phyloP scores from a whole-genome alignment of 305 asterid species.

The Ilex paraguariensis region DNA sequence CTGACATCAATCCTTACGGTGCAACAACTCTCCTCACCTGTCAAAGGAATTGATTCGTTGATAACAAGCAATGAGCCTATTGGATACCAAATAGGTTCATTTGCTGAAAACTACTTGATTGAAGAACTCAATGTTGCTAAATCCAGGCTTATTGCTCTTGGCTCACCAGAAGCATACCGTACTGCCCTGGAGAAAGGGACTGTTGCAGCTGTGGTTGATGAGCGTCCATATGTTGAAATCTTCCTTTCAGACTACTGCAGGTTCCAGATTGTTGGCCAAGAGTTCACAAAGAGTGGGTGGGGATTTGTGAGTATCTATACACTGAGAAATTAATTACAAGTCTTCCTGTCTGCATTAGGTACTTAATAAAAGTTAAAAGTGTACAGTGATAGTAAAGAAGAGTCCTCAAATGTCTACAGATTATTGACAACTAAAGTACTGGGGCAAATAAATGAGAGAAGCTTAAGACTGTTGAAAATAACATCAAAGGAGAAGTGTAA shows the following conservation, averaged over 20 bases:
- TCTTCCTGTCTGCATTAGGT: too few relatives aligned
- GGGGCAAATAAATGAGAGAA: too few relatives aligned
- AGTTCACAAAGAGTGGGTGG: conserved; percentile 80
- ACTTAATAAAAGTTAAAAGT: too few relatives aligned
- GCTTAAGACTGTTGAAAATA: too few relatives aligned
- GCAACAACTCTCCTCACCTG: conserved; percentile 61
- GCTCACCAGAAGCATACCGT: conserved; percentile 69
- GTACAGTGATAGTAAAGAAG: too few relatives aligned
- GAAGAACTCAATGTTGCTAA: conserved; percentile 64
- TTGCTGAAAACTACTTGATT: conserved; percentile 53
- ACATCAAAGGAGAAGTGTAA: too few relatives aligned
- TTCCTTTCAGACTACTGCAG: conserved; percentile 56
- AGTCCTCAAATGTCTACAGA: too few relatives aligned
- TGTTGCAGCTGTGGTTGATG: conserved; percentile 74
- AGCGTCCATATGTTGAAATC: conserved; percentile 62
- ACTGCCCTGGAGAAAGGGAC: conserved; percentile 48
- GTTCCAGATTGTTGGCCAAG: conserved; percentile 60
- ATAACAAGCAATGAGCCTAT: conserved; percentile 53
- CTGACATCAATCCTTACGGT: conserved; percentile 76
- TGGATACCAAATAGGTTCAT: conserved; percentile 74
- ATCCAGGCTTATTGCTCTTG: conserved; percentile 73
- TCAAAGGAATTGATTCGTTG: conserved; percentile 65
- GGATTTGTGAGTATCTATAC: conserved; percentile 55
- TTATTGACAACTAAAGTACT: too few relatives aligned
- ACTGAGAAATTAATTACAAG: too few relatives aligned